These are phyloP conservation scores for Clonostachys rosea DNA, from an alignment of 2,329 filamentous ascomycete genomes.

Conservation along the genomic window DNA sequence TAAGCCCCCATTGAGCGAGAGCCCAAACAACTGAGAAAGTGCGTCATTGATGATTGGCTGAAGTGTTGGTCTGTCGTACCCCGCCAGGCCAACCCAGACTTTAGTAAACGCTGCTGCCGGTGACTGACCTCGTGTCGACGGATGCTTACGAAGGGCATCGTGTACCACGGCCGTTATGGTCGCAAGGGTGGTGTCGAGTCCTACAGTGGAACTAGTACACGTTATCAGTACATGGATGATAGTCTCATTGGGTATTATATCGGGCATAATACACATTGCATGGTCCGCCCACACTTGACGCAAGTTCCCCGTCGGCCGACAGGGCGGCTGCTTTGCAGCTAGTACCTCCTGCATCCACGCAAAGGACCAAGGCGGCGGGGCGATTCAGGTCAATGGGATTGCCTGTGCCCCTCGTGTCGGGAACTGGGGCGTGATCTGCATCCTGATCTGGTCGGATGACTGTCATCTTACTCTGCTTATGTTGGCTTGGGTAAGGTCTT, in stretches of 20 bases:
- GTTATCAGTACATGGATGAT: slow-evolving; percentile 4
- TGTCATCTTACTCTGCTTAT: too few species aligned
- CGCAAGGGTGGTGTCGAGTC: slow-evolving; percentile 15
- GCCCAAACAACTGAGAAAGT: slow-evolving; percentile 17
- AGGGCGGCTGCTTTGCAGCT: slow-evolving; percentile 32
- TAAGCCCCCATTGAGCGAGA: slow-evolving; percentile 11
- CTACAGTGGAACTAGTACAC: slow-evolving; percentile 11
- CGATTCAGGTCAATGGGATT: too few species aligned
- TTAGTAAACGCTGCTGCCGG: slow-evolving; percentile 11
- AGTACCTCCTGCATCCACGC: slow-evolving; percentile 34
- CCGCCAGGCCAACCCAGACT: slow-evolving; percentile 32
- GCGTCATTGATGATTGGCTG: slow-evolving; percentile 14
- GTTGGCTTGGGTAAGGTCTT: too few species aligned
- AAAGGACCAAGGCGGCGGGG: slow-evolving; percentile 19
- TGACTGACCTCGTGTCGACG: slow-evolving; percentile 1
- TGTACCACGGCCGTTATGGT: slow-evolving; percentile 16
- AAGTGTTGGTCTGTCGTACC: slow-evolving; percentile 26
- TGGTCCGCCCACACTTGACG: slow-evolving; percentile 3
- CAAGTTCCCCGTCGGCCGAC: slow-evolving; percentile 12
- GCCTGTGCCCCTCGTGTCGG: too few species aligned
- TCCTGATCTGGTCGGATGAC: too few species aligned
- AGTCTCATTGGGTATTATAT: slow-evolving; percentile 11
- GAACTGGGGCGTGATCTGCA: too few species aligned
- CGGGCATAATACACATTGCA: slow-evolving; percentile 11
- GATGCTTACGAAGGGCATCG: slow-evolving; percentile 10